phyloP scores from a whole-genome alignment of 495 filamentous ascomycete species.

The Hyphodiscus hymeniophilus region DNA sequence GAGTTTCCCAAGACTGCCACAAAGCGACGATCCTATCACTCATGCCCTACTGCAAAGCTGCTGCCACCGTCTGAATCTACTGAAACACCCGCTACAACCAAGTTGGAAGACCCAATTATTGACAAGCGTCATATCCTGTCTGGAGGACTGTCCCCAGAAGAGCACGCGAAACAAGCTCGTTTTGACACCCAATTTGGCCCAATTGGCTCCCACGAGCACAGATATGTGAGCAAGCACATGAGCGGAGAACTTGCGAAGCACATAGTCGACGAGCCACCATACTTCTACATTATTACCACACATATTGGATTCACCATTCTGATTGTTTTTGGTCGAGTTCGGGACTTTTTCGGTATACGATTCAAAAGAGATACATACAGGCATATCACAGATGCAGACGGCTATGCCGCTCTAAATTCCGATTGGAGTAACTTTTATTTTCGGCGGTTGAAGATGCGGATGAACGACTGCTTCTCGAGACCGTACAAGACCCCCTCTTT shows the following conservation, averaged over 20 bases:
- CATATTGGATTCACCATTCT: constrained; percentile 94
- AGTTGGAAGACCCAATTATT: neutral
- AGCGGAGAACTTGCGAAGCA: constrained; percentile 72
- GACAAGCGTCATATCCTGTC: neutral
- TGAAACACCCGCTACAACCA: no score
- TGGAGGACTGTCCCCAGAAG: neutral
- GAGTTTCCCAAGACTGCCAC: no score
- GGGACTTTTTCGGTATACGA: constrained; percentile 94
- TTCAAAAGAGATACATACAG: constrained; percentile 73
- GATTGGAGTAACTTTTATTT: constrained; percentile 98
- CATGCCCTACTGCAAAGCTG: no score
- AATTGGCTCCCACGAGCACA: constrained; percentile 66
- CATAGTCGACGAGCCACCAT: constrained; percentile 87
- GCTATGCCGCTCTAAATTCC: constrained; percentile 90
- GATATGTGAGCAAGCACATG: constrained; percentile 72
- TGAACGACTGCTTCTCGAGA: constrained; percentile 90
- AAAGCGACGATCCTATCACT: no score
- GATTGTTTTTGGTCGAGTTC: constrained; percentile 84
- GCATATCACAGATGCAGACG: constrained; percentile 70
- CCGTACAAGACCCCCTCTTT: no score
- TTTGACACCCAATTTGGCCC: constrained; percentile 85
- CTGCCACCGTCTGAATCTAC: no score
- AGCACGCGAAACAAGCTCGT: neutral
- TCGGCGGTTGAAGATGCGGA: constrained; percentile 77
- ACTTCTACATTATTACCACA: constrained; percentile 89